A percentile compares a stretch with the other conserved stretches of the same genome.
Conservation (phyloP, 805 yeast genomes). For the Saccharomycopsis sp. region DNA sequence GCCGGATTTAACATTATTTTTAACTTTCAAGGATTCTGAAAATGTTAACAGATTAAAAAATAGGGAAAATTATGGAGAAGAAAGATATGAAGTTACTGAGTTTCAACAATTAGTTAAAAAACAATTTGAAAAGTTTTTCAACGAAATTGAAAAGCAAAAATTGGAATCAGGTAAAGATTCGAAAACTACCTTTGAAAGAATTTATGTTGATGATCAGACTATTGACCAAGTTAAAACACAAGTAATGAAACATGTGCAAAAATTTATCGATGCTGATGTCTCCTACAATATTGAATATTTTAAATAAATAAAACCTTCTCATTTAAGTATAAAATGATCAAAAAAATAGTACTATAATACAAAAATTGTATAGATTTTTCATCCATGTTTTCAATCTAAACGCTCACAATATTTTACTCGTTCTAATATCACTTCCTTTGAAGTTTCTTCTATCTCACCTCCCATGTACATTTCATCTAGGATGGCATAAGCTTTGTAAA, state of each 20-base stretch:
- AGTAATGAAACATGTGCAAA: conserved; percentile 29
- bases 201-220: conserved; percentile 50
- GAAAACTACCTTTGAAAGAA: conserved; percentile 29
- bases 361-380: no score
- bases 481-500: conserved; percentile 71
- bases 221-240: conserved; percentile 44
- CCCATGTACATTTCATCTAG: conserved; percentile 82
- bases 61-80: conserved; percentile 88
- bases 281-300: conserved; percentile 5
- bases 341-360: no score
- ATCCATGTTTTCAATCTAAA: no score
- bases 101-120: conserved; percentile 66
- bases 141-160: conserved; percentile 9
- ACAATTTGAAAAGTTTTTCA: conserved; percentile 43
- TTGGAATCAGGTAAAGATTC: conserved; percentile 7
- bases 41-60: conserved; percentile 27
- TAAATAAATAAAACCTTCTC: background rate
- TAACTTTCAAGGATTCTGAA: conserved; percentile 45
- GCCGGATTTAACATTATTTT: conserved; percentile 77
- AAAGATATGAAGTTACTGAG: conserved; percentile 67
- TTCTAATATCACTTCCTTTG: conserved; percentile 55
- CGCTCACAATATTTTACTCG: conserved; percentile 34
- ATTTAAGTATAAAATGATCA: no score
- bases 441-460: conserved; percentile 85
- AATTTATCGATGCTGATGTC: conserved; percentile 3